phyloP scores from a whole-genome alignment of 768 basidiomycete species.

The Porpolomopsis calyptriformis region DNA sequence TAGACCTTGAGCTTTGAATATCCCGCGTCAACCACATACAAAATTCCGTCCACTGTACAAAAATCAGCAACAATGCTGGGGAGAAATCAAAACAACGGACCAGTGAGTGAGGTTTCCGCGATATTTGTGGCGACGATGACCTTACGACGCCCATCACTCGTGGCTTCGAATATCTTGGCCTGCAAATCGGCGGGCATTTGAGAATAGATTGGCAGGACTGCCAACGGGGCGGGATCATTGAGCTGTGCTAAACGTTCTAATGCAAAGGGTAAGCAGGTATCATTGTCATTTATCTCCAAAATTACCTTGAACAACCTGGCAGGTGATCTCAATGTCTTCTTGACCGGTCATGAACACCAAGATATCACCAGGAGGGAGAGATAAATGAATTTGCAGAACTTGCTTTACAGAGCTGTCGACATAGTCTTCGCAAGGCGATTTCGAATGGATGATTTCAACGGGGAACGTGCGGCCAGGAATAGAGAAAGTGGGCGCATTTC shows the following conservation, averaged over 20 bases:
- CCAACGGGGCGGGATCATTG: constrained; percentile 79
- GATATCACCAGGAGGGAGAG: constrained; percentile 87
- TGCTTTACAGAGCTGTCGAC: constrained; percentile 98
- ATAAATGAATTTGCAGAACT: constrained; percentile 91
- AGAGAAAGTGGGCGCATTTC: constrained; percentile 88
- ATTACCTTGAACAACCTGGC: constrained; percentile 82
- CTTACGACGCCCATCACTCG: constrained; percentile 87
- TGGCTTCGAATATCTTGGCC: constrained; percentile 95
- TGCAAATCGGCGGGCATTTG: constrained; percentile 99
- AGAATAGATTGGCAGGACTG: constrained; percentile 96
- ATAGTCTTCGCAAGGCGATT: constrained; percentile 98
- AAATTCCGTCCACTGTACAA: constrained; percentile 80
- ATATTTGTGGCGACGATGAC: constrained; percentile 99
- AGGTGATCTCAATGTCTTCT: constrained; percentile 97
- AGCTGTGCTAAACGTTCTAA: constrained; percentile 84
- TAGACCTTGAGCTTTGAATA: constrained; percentile 98
- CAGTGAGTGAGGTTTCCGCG: constrained; percentile 94
- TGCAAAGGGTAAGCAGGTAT: too few relatives aligned
- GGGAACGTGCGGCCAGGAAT: constrained; percentile 92
- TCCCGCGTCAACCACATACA: constrained; percentile 93
- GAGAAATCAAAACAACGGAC: constrained; percentile 26
- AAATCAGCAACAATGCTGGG: neutral
- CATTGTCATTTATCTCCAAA: too few relatives aligned
- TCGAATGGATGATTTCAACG: constrained; percentile 91
- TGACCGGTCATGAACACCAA: constrained; percentile 99